Evolutionary conservation across 2,329 filamentous ascomycete genomes (phyloP), one percentile per base, ranked within the genome.

Genomic region (Colletotrichum paranaense): DNA sequence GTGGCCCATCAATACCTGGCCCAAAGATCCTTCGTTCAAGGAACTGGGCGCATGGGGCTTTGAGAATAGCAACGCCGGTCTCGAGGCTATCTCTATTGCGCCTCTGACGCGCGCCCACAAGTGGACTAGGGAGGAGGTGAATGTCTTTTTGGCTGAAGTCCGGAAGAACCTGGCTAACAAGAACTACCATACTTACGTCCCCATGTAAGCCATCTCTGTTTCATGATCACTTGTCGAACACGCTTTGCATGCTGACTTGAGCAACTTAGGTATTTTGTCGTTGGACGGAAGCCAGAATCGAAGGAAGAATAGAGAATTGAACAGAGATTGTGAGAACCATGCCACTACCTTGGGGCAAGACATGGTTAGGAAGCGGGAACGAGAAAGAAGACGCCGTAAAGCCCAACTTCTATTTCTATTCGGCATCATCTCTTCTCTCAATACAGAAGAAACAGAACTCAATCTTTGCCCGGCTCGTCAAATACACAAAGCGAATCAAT

Each of bases 41-140:
- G 38, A 42, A 42, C 38, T 42, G 6, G 38, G 38, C 16, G 6
- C 14, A 0, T 42, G 38, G 38, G 38, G 38, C 38, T 42, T 42
- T 2, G 7, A 19, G 38, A 42, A 42, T 1, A 42, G 38, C 38
- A 42, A 42, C 0, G 38, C 38, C 0, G 38, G 38, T 19, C 6
- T 42, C 0, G 38, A 42, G 0, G 16, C 14, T 42, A 42, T 42
- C 0, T 42, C 14, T 0, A 42, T 19, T 42, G 38, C 38, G 0
- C 6, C 2, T 14, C 38, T 42, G 0, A 42, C 38, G 38, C 38
- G 38, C 38, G 38, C 38, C 2, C 38, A 42, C 1, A 42, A 42
- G 5, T 42, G 38, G 38, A 42, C 38, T 42, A 42, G 16, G 9
- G 3, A 4, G 14, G 38, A 42, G 9, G 38, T 42, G 16, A 14